A percentile compares a stretch with the other conserved stretches of the same genome.
These are phyloP conservation scores for Boechera divaricarpa DNA, from an alignment of 345 rosid species.

Conservation along the genomic window DNA sequence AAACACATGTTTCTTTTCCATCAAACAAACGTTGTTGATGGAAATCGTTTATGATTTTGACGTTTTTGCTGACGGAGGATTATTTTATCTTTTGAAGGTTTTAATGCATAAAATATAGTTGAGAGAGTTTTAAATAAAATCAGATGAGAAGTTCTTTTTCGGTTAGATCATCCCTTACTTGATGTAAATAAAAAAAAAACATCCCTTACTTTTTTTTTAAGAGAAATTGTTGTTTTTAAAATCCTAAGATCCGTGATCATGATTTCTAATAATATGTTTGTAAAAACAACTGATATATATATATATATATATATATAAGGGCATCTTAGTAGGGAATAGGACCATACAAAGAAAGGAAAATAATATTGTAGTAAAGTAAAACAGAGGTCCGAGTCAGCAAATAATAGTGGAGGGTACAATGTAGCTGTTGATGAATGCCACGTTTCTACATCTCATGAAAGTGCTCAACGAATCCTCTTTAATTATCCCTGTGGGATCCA, in stretches of 20 bases:
- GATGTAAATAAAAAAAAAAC: neutral
- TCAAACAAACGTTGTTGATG: neutral
- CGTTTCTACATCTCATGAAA: conserved; percentile 43
- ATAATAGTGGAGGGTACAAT: conserved; percentile 41
- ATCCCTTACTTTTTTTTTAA: neutral
- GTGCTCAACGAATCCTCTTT: conserved; percentile 46
- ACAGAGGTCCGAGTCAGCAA: conserved; percentile 38
- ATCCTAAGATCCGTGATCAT: neutral
- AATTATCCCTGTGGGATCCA: conserved; percentile 33
- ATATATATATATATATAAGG: too few relatives aligned
- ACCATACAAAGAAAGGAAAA: conserved; percentile 18
- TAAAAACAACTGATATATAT: too few relatives aligned
- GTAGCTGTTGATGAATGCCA: conserved; percentile 43
- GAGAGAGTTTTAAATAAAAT: neutral
- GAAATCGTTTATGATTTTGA: neutral
- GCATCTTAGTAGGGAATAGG: neutral
- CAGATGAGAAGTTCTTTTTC: neutral
- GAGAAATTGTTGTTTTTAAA: neutral
- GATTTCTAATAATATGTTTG: too few relatives aligned
- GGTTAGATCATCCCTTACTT: neutral
- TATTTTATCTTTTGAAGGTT: neutral
- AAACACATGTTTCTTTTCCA: neutral
- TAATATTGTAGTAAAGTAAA: conserved; percentile 2
- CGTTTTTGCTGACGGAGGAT: neutral
- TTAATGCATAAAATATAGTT: neutral